A percentile compares a stretch with the other conserved stretches of the same genome.
phyloP scores from a whole-genome alignment of 345 rosid genomes.

The Salix suchowensis region DNA sequence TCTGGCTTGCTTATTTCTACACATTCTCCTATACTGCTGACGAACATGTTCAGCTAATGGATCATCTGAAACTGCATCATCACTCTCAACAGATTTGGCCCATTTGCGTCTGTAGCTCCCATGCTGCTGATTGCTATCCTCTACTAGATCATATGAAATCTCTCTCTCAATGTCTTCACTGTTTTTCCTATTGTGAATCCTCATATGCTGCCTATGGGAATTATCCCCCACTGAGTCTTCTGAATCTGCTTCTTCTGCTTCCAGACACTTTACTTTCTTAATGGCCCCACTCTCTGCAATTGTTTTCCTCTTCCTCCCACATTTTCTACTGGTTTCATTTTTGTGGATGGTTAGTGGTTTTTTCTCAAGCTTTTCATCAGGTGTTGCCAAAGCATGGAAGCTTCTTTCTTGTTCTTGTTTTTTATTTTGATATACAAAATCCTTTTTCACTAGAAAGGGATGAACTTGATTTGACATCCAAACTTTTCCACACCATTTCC shows the following conservation, averaged over 20 bases:
- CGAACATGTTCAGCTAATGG: conserved; percentile 19
- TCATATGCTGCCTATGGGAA: conserved; percentile 37
- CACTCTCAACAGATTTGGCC: conserved; percentile 27
- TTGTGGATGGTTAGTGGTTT: conserved; percentile 30
- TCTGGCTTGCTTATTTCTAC: conserved; percentile 28
- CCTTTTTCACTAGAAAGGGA: conserved; percentile 51
- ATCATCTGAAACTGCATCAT: conserved; percentile 31
- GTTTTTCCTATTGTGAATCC: conserved; percentile 36
- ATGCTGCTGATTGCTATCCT: conserved; percentile 33
- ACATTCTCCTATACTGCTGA: conserved; percentile 24
- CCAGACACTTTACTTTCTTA: conserved; percentile 43
- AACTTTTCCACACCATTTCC: conserved; percentile 97
- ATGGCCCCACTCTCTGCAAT: conserved; percentile 31
- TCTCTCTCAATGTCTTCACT: conserved; percentile 40
- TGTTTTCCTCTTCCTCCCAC: conserved; percentile 60
- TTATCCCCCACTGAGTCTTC: conserved; percentile 49
- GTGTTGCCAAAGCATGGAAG: conserved; percentile 25
- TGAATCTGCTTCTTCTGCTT: conserved; percentile 45
- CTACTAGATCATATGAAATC: conserved; percentile 34
- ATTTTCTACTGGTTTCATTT: conserved; percentile 45
- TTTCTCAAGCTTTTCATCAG: conserved; percentile 48
- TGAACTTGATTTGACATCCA: conserved; percentile 99
- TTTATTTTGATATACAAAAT: conserved; percentile 53
- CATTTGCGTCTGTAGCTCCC: conserved; percentile 23
- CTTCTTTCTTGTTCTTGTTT: conserved; percentile 36